Conservation (phyloP, 176 grass and related monocot species). For the Typha latifolia region DNA sequence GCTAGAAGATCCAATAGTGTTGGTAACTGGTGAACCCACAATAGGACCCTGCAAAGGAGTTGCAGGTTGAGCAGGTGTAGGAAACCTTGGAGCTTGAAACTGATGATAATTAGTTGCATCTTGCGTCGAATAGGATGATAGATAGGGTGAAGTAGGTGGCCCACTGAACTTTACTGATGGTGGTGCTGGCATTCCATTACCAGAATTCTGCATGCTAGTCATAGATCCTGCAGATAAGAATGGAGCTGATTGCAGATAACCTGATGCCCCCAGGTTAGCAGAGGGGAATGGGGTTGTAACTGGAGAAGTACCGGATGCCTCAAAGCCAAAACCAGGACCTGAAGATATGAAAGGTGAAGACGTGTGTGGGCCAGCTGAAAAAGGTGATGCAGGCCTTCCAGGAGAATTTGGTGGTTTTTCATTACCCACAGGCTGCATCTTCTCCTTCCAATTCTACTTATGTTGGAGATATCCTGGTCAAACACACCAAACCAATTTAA, state of each 20-base stretch:
- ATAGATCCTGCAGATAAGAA: slow-evolving; percentile 9
- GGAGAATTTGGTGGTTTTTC: slow-evolving; percentile 20
- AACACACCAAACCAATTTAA: not conserved
- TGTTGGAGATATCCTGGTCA: not conserved
- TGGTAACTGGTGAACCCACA: not conserved
- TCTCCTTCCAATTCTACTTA: not conserved
- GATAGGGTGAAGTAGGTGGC: slow-evolving; percentile 8
- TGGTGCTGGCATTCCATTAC: not conserved
- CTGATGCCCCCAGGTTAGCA: no score
- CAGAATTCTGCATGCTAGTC: slow-evolving; percentile 14
- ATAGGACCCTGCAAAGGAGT: slow-evolving; percentile 5
- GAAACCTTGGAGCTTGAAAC: slow-evolving; percentile 10
- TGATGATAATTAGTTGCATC: slow-evolving; percentile 8
- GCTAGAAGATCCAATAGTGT: not conserved
- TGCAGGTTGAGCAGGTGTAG: slow-evolving; percentile 1
- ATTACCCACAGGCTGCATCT: slow-evolving; percentile 38
- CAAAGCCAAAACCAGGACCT: slow-evolving; percentile 6
- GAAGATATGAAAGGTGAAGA: slow-evolving; percentile 19
- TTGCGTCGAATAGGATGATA: not conserved
- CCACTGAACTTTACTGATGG: slow-evolving; percentile 5
- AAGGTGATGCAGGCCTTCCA: slow-evolving; percentile 31
- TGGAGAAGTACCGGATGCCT: not conserved
- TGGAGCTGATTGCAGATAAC: not conserved
- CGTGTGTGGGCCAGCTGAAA: slow-evolving; percentile 18
- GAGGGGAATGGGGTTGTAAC: no score